These are phyloP conservation scores for Phyllosticta ampelicida DNA, from an alignment of 2,329 filamentous ascomycete species.

Conservation along the genomic window DNA sequence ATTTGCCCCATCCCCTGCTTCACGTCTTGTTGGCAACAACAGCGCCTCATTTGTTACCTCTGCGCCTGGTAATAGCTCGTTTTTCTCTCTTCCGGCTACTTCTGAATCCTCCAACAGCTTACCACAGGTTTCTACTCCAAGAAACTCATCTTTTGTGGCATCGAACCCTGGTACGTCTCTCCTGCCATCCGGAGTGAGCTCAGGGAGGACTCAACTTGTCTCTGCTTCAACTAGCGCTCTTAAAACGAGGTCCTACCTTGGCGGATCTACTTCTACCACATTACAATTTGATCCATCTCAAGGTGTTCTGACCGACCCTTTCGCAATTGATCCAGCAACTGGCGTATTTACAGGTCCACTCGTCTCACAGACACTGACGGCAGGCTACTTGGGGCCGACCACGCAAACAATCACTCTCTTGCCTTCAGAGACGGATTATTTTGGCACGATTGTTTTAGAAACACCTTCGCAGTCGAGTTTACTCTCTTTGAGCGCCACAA, in stretches of 20 bases:
- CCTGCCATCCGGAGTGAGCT: neutral
- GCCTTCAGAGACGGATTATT: neutral
- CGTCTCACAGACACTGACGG: neutral
- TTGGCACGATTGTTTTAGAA: neutral
- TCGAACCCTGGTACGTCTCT: neutral
- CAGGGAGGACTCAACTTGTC: neutral
- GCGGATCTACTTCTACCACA: neutral
- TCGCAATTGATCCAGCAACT: neutral
- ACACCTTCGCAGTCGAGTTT: neutral
- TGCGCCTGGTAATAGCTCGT: neutral
- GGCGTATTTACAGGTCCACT: neutral
- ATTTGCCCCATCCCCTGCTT: neutral
- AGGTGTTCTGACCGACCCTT: neutral
- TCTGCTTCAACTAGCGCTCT: neutral
- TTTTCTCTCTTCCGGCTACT: neutral
- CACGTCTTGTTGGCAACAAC: neutral
- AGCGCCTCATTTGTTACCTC: neutral
- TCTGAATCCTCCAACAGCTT: neutral
- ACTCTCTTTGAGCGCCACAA: neutral
- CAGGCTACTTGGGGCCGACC: neutral
- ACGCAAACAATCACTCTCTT: neutral
- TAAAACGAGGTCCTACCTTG: neutral
- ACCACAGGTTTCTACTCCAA: neutral
- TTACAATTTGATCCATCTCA: neutral
- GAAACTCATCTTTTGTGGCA: neutral